These are phyloP conservation scores for Gossypium longicalyx DNA, from an alignment of 345 rosid species.

Conservation along the genomic window DNA sequence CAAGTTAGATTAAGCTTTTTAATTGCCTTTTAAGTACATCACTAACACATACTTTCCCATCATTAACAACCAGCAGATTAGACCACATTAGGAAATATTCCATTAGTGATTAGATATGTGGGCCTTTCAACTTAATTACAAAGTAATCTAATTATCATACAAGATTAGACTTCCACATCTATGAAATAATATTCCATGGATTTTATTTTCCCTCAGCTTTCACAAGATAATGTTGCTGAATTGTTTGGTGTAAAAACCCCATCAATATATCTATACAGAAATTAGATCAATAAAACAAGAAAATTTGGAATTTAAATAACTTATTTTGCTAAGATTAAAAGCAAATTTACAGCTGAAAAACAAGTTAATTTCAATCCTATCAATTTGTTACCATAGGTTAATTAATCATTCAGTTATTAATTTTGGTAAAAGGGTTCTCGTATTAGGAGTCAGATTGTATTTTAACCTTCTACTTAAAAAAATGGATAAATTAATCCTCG, in stretches of 20 bases:
- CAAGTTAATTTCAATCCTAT: neutral
- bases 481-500: no score
- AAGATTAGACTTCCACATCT: constrained; percentile 32
- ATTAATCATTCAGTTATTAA: no score
- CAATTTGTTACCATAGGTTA: neutral
- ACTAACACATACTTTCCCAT: constrained; percentile 30
- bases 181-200: constrained; percentile 22
- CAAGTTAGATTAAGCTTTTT: constrained; percentile 25
- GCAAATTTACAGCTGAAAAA: neutral
- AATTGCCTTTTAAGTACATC: constrained; percentile 37
- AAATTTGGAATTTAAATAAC: neutral
- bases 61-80: constrained; percentile 43
- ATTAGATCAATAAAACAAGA: neutral
- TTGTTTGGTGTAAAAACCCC: constrained; percentile 10
- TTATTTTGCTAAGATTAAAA: neutral
- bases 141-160: constrained; percentile 30
- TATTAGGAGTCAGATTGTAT: no score
- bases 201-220: constrained; percentile 9
- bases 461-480: no score
- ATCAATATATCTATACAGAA: neutral
- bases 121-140: constrained; percentile 37
- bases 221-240: constrained; percentile 23
- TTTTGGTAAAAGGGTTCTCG: no score
- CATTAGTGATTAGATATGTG: constrained; percentile 53
- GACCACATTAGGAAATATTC: constrained; percentile 15